These are phyloP conservation scores for Sonneratia caseolaris DNA, from an alignment of 345 rosid genomes.

Conservation along the genomic window DNA sequence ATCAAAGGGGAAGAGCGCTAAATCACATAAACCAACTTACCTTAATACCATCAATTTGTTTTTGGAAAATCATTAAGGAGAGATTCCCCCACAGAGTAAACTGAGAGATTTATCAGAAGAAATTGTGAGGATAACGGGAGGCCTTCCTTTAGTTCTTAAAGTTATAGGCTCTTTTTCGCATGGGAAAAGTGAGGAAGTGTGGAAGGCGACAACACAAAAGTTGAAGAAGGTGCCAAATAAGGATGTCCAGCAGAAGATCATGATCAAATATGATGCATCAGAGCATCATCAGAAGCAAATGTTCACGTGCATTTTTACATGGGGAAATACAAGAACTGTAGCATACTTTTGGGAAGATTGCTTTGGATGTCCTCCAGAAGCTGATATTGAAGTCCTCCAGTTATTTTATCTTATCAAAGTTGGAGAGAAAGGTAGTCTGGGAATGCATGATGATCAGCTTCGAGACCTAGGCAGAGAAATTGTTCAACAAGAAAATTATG, in stretches of 20 bases:
- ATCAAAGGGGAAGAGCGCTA: too few relatives aligned
- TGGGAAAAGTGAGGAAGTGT: neutral
- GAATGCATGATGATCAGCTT: constrained; percentile 10
- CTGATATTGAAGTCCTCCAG: neutral
- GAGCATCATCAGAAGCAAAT: neutral
- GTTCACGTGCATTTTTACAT: constrained; percentile 3
- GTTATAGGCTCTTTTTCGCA: neutral
- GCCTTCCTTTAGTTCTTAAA: neutral
- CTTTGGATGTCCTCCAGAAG: neutral
- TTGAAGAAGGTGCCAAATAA: neutral
- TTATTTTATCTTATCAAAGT: neutral
- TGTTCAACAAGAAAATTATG: fast-evolving
- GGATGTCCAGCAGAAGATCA: neutral
- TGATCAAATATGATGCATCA: neutral
- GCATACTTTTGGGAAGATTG: neutral
- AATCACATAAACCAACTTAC: too few relatives aligned
- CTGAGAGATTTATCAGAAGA: neutral
- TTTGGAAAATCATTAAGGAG: neutral
- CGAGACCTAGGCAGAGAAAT: constrained; percentile 2
- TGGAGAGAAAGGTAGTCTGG: neutral
- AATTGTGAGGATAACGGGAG: neutral
- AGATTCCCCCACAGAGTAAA: neutral
- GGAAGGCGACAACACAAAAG: neutral
- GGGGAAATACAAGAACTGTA: neutral
- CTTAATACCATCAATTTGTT: too few relatives aligned